Conservation (phyloP, 2,329 filamentous ascomycete species). For the Aureobasidium sp. region DNA sequence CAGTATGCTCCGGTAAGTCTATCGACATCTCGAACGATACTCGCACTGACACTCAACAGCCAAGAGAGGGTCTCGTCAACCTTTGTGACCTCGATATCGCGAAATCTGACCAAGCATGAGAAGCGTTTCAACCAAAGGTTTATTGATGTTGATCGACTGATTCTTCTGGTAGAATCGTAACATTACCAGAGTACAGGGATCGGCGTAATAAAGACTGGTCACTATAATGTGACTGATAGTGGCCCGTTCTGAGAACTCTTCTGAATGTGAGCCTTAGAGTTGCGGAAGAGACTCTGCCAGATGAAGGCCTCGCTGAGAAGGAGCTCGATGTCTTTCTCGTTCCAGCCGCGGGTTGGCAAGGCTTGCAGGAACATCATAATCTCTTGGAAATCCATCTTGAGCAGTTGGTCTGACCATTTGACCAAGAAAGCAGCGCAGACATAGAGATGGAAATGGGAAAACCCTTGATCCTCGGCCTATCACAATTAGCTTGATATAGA, state of each 20-base stretch:
- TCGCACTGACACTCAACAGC: conserved; percentile 15
- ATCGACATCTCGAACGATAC: background rate
- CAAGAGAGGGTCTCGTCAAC: conserved; percentile 29
- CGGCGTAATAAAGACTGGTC: background rate
- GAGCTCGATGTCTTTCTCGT: conserved; percentile 95
- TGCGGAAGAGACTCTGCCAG: conserved; percentile 96
- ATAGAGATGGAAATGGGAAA: conserved; percentile 96
- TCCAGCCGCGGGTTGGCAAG: conserved; percentile 87
- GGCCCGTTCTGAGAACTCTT: conserved; percentile 12
- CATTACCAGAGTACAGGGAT: background rate
- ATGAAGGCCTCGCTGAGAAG: conserved; percentile 95
- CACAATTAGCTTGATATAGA: background rate
- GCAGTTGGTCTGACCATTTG: conserved; percentile 92
- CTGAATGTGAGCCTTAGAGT: conserved; percentile 76
- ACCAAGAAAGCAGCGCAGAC: conserved; percentile 96
- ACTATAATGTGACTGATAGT: conserved; percentile 6
- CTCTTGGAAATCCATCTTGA: conserved; percentile 97
- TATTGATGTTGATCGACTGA: background rate
- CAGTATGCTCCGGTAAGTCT: conserved; percentile 76
- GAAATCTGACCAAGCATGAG: background rate
- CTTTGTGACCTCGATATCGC: conserved; percentile 16
- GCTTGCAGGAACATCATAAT: conserved; percentile 99
- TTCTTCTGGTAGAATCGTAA: background rate
- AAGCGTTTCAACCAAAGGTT: background rate
- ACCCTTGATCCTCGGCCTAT: conserved; percentile 95